Evolutionary conservation across 768 basidiomycete genomes (phyloP), one percentile per base, ranked within the genome.

Genomic region (Suillus occidentalis): DNA sequence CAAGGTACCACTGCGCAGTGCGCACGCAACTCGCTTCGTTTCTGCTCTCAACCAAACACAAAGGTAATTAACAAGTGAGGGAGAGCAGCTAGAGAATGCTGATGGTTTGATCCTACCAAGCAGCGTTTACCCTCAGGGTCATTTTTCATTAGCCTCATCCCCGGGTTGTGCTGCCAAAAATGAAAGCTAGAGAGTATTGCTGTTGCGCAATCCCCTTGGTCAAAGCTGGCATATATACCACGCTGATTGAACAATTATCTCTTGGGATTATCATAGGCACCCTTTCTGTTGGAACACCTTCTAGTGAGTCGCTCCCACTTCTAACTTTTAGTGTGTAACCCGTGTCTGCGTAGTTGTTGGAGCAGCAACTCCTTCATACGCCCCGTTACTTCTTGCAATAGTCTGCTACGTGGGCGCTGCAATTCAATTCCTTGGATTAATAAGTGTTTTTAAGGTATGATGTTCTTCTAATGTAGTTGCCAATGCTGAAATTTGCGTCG

Each of bases 131-230:
- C 20, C 4, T 53, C 36, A 25, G 8, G 8, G 25, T 16, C 22
- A 58, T 57, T 25, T 16, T 28, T 40, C 25, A 7, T 28, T 28
- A 20, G 25, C 16, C 14, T 18, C 12, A 39, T 50, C 50, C 25
- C 40, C 62, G n/a, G 47, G 8, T 20, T n/a, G 59, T 53, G 45
- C 37, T 34, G 36, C 34, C 59, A 36, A 56, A 63, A 72, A 90
- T 91, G 89, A 91, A 88, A 75, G 78, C 88, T 60, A 86, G 92
- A 79, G 89, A 94, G 58, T 96, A 95, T 73, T 97, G 95, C 72
- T 97, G 95, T 76, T 94, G 92, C 71, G 95, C 95, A 52, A 90
- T 98, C 65, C 96, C 96, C 10, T 78, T 95, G 58, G 82, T 95
- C 67, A 97, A 99, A 79, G 84, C 87, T 66, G 97, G 97, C 39